These are phyloP conservation scores for Termitomyces sp. DNA, from an alignment of 768 basidiomycete species.

Conservation along the genomic window DNA sequence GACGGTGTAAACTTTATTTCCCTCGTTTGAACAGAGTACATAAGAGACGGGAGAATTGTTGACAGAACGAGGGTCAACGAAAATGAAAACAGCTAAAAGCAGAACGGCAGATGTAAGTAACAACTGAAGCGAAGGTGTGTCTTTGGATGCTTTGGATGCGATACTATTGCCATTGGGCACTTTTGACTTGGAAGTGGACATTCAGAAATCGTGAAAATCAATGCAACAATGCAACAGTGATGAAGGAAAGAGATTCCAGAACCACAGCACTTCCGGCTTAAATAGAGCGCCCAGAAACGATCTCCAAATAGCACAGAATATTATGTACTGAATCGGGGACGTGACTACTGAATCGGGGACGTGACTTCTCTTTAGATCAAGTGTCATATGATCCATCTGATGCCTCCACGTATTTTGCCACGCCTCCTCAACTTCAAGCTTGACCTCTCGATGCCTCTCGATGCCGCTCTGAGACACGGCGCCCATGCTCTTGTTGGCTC, in stretches of 20 bases:
- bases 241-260: not conserved
- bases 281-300: not conserved
- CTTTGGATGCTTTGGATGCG: not conserved
- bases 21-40: constrained; percentile 56
- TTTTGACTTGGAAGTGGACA: not conserved
- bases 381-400: not conserved
- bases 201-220: not conserved
- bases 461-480: constrained; percentile 45
- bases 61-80: constrained; percentile 6
- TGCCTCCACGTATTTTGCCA: not conserved
- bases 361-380: not conserved
- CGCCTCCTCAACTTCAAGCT: not conserved
- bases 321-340: too few relatives aligned
- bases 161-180: not conserved
- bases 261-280: not conserved
- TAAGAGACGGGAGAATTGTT: constrained; percentile 27
- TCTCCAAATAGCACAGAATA: not conserved
- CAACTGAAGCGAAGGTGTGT: not conserved
- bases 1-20: constrained; percentile 60
- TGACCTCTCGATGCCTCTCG: constrained; percentile 39
- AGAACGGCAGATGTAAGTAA: constrained; percentile 4
- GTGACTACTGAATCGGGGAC: not conserved
- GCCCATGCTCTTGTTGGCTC: constrained; percentile 44
- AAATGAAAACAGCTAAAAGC: constrained; percentile 9
- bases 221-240: not conserved